Evolutionary conservation across 2,329 filamentous ascomycete genomes (phyloP).

Genomic region (Myriosclerotinia duriaeana): DNA sequence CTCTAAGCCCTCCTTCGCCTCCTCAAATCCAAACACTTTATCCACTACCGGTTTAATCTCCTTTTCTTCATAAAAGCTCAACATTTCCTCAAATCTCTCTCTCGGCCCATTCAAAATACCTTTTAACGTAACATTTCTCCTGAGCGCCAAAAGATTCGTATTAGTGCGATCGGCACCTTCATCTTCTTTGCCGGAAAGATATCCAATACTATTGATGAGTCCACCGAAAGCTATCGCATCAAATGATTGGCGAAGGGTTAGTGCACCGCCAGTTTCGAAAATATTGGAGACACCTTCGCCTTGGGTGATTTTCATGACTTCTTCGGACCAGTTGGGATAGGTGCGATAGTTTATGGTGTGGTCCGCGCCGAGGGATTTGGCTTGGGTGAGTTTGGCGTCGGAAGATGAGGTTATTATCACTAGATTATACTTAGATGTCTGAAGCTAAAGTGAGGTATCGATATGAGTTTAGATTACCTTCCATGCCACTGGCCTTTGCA

Average conservation of each 20-base stretch:
- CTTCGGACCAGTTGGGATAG: slow-evolving; percentile 52
- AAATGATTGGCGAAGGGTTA: slow-evolving; percentile 54
- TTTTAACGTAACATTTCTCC: slow-evolving; percentile 49
- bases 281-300: slow-evolving; percentile 53
- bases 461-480: slow-evolving; percentile 42
- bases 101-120: slow-evolving; percentile 63
- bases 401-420: slow-evolving; percentile 56
- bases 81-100: slow-evolving; percentile 55
- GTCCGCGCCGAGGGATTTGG: slow-evolving; percentile 51
- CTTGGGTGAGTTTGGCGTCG: slow-evolving; percentile 51
- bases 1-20: slow-evolving; percentile 49
- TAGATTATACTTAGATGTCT: slow-evolving; percentile 36
- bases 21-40: slow-evolving; percentile 48
- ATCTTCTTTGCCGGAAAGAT: slow-evolving; percentile 55
- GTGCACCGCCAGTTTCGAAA: slow-evolving; percentile 55
- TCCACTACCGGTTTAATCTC: slow-evolving; percentile 51
- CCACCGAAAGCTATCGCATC: slow-evolving; percentile 55
- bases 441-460: not conserved
- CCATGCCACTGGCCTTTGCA: slow-evolving; percentile 52
- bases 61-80: slow-evolving; percentile 47
- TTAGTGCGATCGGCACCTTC: slow-evolving; percentile 54
- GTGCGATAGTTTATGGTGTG: slow-evolving; percentile 55
- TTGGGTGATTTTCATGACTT: slow-evolving; percentile 48
- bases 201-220: slow-evolving; percentile 53
- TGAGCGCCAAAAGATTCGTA: slow-evolving; percentile 56